phyloP scores from a whole-genome alignment of 2,329 filamentous ascomycete species.

The Lecanoromycetidae sp. region DNA sequence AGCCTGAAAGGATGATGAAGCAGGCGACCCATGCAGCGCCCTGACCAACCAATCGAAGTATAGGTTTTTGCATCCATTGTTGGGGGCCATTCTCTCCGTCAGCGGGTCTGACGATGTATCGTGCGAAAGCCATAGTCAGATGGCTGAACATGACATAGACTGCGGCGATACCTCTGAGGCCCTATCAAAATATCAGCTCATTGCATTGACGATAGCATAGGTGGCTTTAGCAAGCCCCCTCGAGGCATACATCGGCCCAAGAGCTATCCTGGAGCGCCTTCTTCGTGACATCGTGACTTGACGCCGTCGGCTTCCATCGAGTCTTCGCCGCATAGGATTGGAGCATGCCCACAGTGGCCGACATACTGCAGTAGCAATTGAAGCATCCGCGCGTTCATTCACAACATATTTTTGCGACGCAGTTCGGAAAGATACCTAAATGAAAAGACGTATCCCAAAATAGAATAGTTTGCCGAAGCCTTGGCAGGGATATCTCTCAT shows the following conservation, averaged over 20 bases:
- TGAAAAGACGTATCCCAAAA: too few relatives aligned
- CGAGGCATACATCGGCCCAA: slow-evolving; percentile 24
- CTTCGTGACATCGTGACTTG: slow-evolving; percentile 17
- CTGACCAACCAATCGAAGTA: slow-evolving; percentile 30
- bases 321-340: slow-evolving; percentile 10
- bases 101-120: slow-evolving; percentile 16
- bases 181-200: slow-evolving; percentile 31
- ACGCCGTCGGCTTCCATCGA: slow-evolving; percentile 9
- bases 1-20: slow-evolving; percentile 57
- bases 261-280: slow-evolving; percentile 20
- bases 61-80: slow-evolving; percentile 32
- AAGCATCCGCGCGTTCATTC: too few relatives aligned
- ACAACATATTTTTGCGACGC: too few relatives aligned
- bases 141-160: slow-evolving; percentile 18
- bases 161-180: slow-evolving; percentile 19
- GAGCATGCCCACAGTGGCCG: slow-evolving; percentile 11
- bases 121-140: slow-evolving; percentile 17
- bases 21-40: slow-evolving; percentile 51
- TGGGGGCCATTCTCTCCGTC: slow-evolving; percentile 28
- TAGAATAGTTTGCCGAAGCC: too few relatives aligned
- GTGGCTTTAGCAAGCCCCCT: too few relatives aligned
- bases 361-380: background rate
- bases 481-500: too few relatives aligned
- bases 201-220: background rate
- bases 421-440: too few relatives aligned